A percentile compares a stretch with the other conserved stretches of the same genome.
Conservation (phyloP, 345 rosid genomes). For the Luvunga scandens region DNA sequence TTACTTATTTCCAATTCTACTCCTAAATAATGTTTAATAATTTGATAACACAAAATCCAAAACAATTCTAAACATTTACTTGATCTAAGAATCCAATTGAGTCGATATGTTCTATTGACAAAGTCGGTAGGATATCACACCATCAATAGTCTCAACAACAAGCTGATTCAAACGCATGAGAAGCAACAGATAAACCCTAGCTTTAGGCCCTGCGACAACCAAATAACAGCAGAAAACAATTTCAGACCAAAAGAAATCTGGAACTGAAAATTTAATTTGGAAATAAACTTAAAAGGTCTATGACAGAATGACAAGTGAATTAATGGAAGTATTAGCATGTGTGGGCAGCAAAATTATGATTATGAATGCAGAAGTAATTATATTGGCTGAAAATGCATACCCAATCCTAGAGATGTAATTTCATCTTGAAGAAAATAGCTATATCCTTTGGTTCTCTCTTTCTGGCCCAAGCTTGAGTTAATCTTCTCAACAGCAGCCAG, state of each 20-base stretch:
- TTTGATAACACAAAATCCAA: too few relatives aligned
- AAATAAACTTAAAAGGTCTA: too few relatives aligned
- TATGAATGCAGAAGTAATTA: not conserved
- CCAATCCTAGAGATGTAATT: slow-evolving; percentile 47
- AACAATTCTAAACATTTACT: too few relatives aligned
- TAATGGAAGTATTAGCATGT: too few relatives aligned
- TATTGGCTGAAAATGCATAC: not conserved
- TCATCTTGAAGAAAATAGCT: slow-evolving; percentile 61
- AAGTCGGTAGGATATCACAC: slow-evolving; percentile 52
- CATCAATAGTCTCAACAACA: slow-evolving; percentile 59
- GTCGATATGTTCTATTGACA: not conserved
- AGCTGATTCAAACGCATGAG: slow-evolving; percentile 62
- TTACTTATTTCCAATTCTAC: too few relatives aligned
- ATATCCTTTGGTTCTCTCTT: slow-evolving; percentile 36
- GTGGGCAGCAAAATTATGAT: not conserved
- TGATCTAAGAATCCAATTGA: not conserved
- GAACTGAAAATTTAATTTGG: too few relatives aligned
- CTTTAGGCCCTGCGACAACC: slow-evolving; percentile 52
- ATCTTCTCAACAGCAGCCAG: slow-evolving; percentile 66
- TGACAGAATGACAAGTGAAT: too few relatives aligned
- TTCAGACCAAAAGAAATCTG: too few relatives aligned
- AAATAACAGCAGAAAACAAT: not conserved
- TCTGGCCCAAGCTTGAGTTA: slow-evolving; percentile 49
- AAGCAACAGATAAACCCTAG: slow-evolving; percentile 56
- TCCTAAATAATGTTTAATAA: too few relatives aligned